Base-by-base conservation (phyloP, 225 moss, liverwort and hornwort species). In the Asterella californica region DNA sequence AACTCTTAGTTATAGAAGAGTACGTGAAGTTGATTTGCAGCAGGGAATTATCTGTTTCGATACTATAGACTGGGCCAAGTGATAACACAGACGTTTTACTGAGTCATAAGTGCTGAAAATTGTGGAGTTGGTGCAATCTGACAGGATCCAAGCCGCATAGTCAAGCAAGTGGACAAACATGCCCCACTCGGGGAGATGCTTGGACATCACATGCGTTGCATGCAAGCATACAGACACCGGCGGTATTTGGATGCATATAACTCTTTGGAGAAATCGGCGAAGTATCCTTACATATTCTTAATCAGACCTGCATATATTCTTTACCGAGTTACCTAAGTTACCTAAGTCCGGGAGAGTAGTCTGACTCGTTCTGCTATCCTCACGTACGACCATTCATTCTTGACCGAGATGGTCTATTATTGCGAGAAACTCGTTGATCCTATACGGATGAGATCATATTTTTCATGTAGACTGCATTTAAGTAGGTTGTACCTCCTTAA, bases 91-190 rank as follows among this genome's bases (percentile, higher is more conserved):
- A 21, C 22, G 0, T 6, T 59, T 25, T 21, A 25, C 0, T 59
- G 18, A 24, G 4, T 15, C 22, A 59, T 7, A 59, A 18, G 15
- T 75, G 25, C 4, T 78, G 60, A 34, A 76, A n/a, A 22, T 46
- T 7, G n/a, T 69, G 25, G 47, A 19, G n/a, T 38, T 57, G 6
- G 18, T n/a, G 57, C 27, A 47, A 64, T 50, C 30, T 80, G 84
- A 47, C 87, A 91, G 89, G 95, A 96, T 84, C 80, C 88, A 47
- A 94, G 87, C 82, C 90, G 90, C 79, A 83, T 89, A 81, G 87
- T 88, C 70, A 96, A 91, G 87, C 94, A 90, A 84, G 86, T 92
- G 81, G 94, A 96, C 72, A 96, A 90, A 79, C 91, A 88, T 81
- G 89, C 88, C 72, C 91, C 94, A 25, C 52, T 94, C 32, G 89